These are phyloP conservation scores for Phytophthora citricola DNA, from an alignment of 352 stramenopile genomes.

Conservation along the genomic window DNA sequence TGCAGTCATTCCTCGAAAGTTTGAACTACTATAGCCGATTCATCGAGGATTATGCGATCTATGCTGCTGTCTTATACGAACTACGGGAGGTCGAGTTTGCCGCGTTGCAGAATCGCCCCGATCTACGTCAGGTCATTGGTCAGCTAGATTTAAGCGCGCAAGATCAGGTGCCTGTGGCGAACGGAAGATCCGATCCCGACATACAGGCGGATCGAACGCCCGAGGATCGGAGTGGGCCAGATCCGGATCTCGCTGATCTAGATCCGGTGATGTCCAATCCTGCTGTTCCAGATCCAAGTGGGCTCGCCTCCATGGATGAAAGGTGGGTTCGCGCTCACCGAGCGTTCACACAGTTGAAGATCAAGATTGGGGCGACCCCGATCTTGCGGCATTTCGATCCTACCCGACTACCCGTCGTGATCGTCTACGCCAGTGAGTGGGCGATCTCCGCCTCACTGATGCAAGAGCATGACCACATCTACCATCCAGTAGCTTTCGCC, in stretches of 20 bases:
- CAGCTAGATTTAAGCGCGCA: too few species aligned
- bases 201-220: background rate
- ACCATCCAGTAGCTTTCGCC: slow-evolving; percentile 1
- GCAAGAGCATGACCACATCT: slow-evolving; percentile 17
- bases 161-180: too few species aligned
- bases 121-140: background rate
- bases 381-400: slow-evolving; percentile 23
- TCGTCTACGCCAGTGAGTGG: slow-evolving; percentile 29
- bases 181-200: too few species aligned
- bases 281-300: too few species aligned
- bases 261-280: background rate
- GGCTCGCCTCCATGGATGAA: too few species aligned
- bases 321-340: background rate
- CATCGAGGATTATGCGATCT: slow-evolving; percentile 27
- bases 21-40: slow-evolving; percentile 32
- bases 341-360: background rate
- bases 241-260: background rate
- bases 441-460: slow-evolving; percentile 2
- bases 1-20: slow-evolving; percentile 32
- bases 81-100: slow-evolving; percentile 10
- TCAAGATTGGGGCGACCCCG: slow-evolving; percentile 6
- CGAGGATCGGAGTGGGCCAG: background rate
- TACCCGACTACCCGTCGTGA: background rate
- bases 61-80: slow-evolving; percentile 14
- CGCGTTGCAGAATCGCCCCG: background rate